Evolutionary conservation across 495 filamentous ascomycete species (phyloP), one percentile per base, ranked within the genome.

Genomic region (Penicillium roqueforti): DNA sequence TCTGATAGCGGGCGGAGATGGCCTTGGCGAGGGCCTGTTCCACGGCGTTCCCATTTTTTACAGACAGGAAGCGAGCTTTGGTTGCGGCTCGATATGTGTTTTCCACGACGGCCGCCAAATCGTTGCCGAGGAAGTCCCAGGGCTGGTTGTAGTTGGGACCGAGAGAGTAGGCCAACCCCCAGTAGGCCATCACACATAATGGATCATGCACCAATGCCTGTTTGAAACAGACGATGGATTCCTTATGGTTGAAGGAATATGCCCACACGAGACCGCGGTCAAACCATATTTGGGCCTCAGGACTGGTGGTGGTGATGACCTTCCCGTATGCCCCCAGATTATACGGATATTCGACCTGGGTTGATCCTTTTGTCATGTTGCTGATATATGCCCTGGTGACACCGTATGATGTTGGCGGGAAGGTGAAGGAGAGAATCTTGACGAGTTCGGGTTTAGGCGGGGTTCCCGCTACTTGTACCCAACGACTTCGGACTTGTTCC

Each of bases 101-200:
- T 14, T 62, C 55, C 23, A 83, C 63, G 4, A 66, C 76, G 0
- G 51, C 31, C 8, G 70, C 56, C 3, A 83, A 57, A 23, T 86
- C 81, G 2, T 65, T 53, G 11, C 69, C 62, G 49, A 85, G 82
- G 55, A 86, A 86, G 0, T 78, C 73, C 85, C 85, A 88, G 0
- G 84, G 78, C 63, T 87, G 85, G 60, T 88, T 87, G 65, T 88
- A 88, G 57, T 88, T 87, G 4, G 85, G 84, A 4, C 85, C 85
- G 0, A 83, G 59, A 9, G 79, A 63, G 60, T 80, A 87, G 0
- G 85, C 83, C 2, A 85, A 60, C 0, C 85, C 85, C 85, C 85
- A 88, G 51, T 83, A 79, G 16, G 84, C 84, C 64, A 87, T 81
- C 9, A 77, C 75, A 61, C 80, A 86, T 13, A 64, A 57, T 1